phyloP scores from a whole-genome alignment of 768 basidiomycete genomes.

The Agaricus blazei region DNA sequence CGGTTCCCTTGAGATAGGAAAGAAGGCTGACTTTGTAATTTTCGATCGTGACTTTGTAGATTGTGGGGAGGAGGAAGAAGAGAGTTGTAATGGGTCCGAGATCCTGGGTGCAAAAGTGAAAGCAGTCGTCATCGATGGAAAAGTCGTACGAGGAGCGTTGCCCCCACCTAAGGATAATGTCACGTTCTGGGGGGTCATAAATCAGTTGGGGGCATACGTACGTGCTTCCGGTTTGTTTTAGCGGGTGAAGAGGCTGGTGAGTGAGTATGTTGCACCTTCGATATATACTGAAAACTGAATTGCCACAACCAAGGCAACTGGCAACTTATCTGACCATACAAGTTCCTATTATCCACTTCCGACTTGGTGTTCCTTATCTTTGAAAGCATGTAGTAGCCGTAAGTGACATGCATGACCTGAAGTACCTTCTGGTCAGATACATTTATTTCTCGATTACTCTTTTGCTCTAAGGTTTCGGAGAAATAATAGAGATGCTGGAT shows the following conservation, averaged over 20 bases:
- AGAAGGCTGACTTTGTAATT: slow-evolving; percentile 85
- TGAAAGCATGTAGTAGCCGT: too few species aligned
- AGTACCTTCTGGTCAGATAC: too few species aligned
- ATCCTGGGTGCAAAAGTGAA: slow-evolving; percentile 62
- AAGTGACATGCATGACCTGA: too few species aligned
- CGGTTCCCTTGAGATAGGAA: slow-evolving; percentile 72
- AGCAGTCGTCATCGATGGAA: slow-evolving; percentile 75
- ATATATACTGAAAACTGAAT: too few species aligned
- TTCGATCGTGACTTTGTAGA: slow-evolving; percentile 64
- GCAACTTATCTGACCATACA: too few species aligned
- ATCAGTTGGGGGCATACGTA: background rate
- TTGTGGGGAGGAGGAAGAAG: slow-evolving; percentile 3
- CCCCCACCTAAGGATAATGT: background rate
- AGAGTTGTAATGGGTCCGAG: slow-evolving; percentile 26
- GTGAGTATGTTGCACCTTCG: too few species aligned
- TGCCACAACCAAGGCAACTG: too few species aligned
- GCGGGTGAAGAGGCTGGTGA: background rate
- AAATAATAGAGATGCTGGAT: too few species aligned
- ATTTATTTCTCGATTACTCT: too few species aligned
- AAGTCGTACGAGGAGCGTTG: slow-evolving; percentile 51
- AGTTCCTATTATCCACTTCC: too few species aligned
- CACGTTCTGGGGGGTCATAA: background rate
- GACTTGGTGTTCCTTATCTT: too few species aligned
- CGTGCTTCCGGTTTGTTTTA: background rate
- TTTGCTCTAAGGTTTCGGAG: too few species aligned